Percentiles rank a stretch among this genome's conserved stretches.
Conservation (phyloP, 495 filamentous ascomycete species). For the Penicillium canescens region DNA sequence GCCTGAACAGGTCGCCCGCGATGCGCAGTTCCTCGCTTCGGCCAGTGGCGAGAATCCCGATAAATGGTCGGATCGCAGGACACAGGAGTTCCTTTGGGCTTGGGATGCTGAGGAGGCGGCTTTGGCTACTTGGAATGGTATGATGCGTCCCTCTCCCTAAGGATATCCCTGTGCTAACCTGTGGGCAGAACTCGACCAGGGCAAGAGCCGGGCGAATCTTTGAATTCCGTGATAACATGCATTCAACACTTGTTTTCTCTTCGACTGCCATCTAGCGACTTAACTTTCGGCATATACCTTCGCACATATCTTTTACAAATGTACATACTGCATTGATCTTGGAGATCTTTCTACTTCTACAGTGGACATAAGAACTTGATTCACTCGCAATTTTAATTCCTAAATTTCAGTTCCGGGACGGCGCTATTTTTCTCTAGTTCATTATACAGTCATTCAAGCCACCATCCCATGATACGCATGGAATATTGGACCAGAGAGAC, state of each 20-base stretch:
- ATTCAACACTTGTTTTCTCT: conserved; percentile 9
- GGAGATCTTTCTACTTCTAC: not conserved
- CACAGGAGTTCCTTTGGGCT: conserved; percentile 47
- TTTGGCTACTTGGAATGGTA: conserved; percentile 42
- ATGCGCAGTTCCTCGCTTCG: conserved; percentile 43
- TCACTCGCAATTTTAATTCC: not conserved
- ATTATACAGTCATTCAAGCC: conserved; percentile 33
- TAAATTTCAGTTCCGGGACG: not conserved
- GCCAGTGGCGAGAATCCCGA: conserved; percentile 41
- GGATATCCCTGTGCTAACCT: conserved; percentile 6
- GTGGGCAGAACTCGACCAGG: not conserved
- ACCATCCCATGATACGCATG: conserved; percentile 11
- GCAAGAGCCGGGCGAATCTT: conserved; percentile 13
- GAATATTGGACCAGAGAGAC: conserved; percentile 4
- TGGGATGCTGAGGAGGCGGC: conserved; percentile 50
- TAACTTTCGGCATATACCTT: not conserved
- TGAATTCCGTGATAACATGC: conserved; percentile 1
- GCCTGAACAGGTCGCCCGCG: conserved; percentile 49
- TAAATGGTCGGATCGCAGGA: conserved; percentile 51
- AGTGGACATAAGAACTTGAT: not conserved
- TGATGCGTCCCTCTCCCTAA: conserved; percentile 6
- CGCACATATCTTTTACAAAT: not conserved
- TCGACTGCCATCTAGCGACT: not conserved
- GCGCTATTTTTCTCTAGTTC: conserved; percentile 16
- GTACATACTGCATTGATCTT: not conserved